Percentiles rank a stretch among this genome's conserved stretches.
Evolutionary conservation across 495 filamentous ascomycete genomes (phyloP).

Genomic region (Penicillium alfredii): DNA sequence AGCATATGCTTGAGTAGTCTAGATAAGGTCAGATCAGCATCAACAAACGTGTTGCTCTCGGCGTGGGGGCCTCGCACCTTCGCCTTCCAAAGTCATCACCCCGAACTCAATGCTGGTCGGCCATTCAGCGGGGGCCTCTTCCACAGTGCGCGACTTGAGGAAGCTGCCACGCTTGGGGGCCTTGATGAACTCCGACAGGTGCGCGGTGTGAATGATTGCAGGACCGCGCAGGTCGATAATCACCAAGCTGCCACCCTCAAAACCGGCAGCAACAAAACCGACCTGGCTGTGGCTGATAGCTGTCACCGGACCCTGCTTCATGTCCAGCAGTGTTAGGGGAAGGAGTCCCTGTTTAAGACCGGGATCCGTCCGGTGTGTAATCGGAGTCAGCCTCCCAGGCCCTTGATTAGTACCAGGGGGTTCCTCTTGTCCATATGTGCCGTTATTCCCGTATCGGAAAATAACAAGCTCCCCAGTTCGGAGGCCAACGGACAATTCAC

Average conservation of each 20-base stretch:
- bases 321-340: slow-evolving; percentile 73
- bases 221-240: slow-evolving; percentile 87
- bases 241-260: slow-evolving; percentile 68
- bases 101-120: slow-evolving; percentile 79
- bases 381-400: slow-evolving; percentile 59
- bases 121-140: slow-evolving; percentile 57
- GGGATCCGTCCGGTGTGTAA: slow-evolving; percentile 70
- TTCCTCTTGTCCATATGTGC: slow-evolving; percentile 51
- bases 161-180: slow-evolving; percentile 66
- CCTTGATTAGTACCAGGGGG: slow-evolving; percentile 48
- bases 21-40: too few relatives aligned
- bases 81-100: slow-evolving; percentile 85
- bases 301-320: slow-evolving; percentile 71
- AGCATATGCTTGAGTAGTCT: slow-evolving; percentile 88
- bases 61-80: slow-evolving; percentile 46
- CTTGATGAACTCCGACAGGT: slow-evolving; percentile 61
- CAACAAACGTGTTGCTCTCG: too few relatives aligned
- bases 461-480: slow-evolving; percentile 75
- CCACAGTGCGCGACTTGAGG: slow-evolving; percentile 42
- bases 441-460: slow-evolving; percentile 81
- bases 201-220: slow-evolving; percentile 70
- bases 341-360: slow-evolving; percentile 73
- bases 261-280: slow-evolving; percentile 84
- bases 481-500: slow-evolving; percentile 80
- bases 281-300: slow-evolving; percentile 80